Base-by-base conservation (phyloP, 2,329 filamentous ascomycete species). In the Knufia fluminis region DNA sequence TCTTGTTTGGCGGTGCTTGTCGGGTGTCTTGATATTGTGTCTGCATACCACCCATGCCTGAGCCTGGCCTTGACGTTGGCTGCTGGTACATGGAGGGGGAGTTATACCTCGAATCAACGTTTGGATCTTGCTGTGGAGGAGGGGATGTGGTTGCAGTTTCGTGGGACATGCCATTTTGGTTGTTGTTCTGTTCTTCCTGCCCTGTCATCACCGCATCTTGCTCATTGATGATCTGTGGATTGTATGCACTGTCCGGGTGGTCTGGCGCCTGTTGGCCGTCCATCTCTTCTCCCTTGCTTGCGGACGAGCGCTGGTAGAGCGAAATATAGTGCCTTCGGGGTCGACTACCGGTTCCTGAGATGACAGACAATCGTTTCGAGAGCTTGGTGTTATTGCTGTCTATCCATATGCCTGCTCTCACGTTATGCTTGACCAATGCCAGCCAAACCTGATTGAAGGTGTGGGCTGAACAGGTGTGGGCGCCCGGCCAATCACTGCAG, bases 41-140 rank as follows among this genome's bases (percentile, higher is more conserved):
- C 56, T 66, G 64, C 48, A 70, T 68, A 14, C 66, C 62, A 14
- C 64, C 65, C 53, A 76, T 62, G 23, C 70, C 71, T 33, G 76
- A 78, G 48, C 67, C 69, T 3, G 77, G 76, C 53, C 73, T 59
- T 59, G 71, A 68, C 32, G 62, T 66, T 12, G 66, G 58, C 38
- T 68, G 62, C 35, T 69, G 66, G 48, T 71, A 64, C 50, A 69
- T 60, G 17, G 65, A 68, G 14, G 71, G 69, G 12, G 65, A 68
- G 49, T 64, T 65, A 40, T 68, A 64, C 51, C 66, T 66, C 47
- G 67, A 62, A 19, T 63, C 62, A 20, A 16, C 7, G n/a, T 36
- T 36, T 4, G 33, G 6, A 8, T 48, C 23, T 10, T 64, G 57
- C 51, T 77, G 75, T 10, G 67, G 67, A 38, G 71, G 68, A 9